Evolutionary conservation across 2,329 filamentous ascomycete species (phyloP), one percentile per base, ranked within the genome.

Genomic region (Cladosporium colombiae): DNA sequence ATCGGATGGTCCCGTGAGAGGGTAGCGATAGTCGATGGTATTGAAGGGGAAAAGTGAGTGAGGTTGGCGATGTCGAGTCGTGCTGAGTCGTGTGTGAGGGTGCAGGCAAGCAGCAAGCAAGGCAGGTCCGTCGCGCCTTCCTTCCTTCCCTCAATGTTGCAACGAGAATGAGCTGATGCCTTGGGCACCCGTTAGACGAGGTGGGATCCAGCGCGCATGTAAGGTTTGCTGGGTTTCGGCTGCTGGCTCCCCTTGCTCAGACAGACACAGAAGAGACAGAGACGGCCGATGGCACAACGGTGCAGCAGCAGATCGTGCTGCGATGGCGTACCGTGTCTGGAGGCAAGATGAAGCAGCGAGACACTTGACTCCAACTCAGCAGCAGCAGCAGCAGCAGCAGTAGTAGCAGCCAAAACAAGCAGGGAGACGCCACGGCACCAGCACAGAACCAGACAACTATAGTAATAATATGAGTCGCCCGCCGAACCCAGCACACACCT

Each of bases 241-340:
- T 55, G 52, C 27, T n/a, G 27, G 49, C 35, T 63, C 61, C 61
- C 59, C 61, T 63, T 63, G 61, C 61, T 63, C 61, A 56, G 61
- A 63, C 59, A 62, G 58, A n/a, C 40, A 46, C 40, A 46, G 40
- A 46, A 46, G 40, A 46, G 5, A 46, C 40, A 46, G 40, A 46
- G 40, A 23, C 27, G 25, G 52, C 31, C 16, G 52, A 33, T 55
- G 52, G 25, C 29, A 13, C 40, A 55, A 55, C 52, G 52, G 52
- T 33, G 52, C 31, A 21, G 52, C 52, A 55, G 40, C 40, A 46
- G 40, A 46, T 46, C 40, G 40, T 46, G 40, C 40, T 46, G 40
- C 40, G 40, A 46, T 46, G 40, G n/a, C 10, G 40, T 46, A 46
- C 40, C 40, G 40, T 46, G 40, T 46, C 40, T 46, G n/a, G 40